Conservation (phyloP, 148 eudicot genomes). For the Gaultheria prostrata region DNA sequence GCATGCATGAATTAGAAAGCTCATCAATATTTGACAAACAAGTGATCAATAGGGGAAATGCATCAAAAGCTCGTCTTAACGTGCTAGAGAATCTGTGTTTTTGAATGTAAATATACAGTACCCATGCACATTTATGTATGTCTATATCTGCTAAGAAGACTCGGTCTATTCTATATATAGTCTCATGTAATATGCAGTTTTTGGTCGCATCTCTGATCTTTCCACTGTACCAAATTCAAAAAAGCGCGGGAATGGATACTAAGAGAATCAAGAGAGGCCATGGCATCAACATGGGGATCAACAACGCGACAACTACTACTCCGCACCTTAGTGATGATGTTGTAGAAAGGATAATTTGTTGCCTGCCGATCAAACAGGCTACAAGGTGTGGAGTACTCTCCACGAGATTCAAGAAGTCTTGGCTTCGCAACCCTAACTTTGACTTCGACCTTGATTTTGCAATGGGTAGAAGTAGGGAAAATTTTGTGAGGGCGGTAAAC, state of each 20-base stretch:
- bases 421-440: background rate
- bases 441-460: background rate
- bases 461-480: background rate
- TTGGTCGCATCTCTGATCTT: background rate
- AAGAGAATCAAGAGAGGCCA: background rate
- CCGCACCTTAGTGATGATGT: background rate
- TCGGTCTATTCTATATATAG: background rate
- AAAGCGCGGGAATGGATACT: background rate
- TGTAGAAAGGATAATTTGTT: background rate
- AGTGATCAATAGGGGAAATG: background rate
- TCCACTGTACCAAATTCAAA: background rate
- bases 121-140: background rate
- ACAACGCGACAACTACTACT: too few species aligned
- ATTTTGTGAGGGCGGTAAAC: background rate
- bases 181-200: background rate
- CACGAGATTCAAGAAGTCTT: background rate
- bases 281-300: background rate
- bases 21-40: background rate
- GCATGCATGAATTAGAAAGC: background rate
- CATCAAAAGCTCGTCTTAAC: background rate
- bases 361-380: background rate
- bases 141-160: background rate
- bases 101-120: background rate
- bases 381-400: background rate
- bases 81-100: background rate